phyloP scores from a whole-genome alignment of 2,329 filamentous ascomycete species.

The Dactylellina cionopaga region DNA sequence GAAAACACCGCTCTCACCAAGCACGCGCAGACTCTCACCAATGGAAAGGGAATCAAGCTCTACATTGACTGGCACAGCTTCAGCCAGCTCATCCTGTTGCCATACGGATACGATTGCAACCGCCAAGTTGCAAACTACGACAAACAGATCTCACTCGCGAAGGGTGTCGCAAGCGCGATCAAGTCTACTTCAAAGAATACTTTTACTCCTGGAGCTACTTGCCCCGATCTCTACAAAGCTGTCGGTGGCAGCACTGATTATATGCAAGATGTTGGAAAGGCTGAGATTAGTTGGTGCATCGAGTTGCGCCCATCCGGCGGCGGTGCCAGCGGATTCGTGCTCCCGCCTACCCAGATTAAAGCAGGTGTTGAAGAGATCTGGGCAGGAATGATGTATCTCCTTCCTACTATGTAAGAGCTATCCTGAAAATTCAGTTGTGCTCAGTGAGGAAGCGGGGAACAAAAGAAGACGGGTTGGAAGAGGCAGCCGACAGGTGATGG shows the following conservation, averaged over 20 bases:
- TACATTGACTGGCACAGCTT: conserved; percentile 75
- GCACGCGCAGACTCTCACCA: conserved; percentile 62
- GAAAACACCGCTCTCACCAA: conserved; percentile 67
- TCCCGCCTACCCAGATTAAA: conserved; percentile 65
- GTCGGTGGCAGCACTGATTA: conserved; percentile 65
- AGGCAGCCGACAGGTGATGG: neutral
- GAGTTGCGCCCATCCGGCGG: conserved; percentile 65
- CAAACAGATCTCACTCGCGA: conserved; percentile 18
- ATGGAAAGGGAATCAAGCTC: conserved; percentile 58
- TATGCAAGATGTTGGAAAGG: conserved; percentile 61
- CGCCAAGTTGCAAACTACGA: conserved; percentile 33
- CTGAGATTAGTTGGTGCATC: conserved; percentile 59
- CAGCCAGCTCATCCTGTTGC: conserved; percentile 63
- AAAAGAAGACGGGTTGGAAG: no score
- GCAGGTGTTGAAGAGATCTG: conserved; percentile 65
- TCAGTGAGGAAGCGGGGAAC: neutral
- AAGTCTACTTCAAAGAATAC: conserved; percentile 59
- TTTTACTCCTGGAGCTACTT: conserved; percentile 65
- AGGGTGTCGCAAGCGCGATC: conserved; percentile 28
- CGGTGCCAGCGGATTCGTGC: conserved; percentile 63
- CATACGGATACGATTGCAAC: conserved; percentile 47
- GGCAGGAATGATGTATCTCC: conserved; percentile 59
- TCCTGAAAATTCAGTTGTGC: neutral
- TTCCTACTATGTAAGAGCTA: conserved; percentile 22
- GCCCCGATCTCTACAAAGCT: conserved; percentile 71